phyloP scores from a whole-genome alignment of 2,329 filamentous ascomycete species.

The Cylindrodendrum hubeiense region DNA sequence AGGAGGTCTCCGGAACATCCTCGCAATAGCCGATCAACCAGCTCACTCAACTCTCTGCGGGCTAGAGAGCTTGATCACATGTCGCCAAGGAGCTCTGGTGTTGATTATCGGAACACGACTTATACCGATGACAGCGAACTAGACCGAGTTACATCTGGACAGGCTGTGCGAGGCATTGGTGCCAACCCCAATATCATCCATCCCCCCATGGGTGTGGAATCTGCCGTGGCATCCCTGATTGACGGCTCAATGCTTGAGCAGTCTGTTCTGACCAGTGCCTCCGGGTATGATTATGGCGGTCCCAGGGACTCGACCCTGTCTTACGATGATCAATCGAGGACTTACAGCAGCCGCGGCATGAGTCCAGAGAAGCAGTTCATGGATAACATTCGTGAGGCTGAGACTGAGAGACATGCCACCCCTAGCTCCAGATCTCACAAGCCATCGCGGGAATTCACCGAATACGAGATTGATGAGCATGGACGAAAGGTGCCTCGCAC shows the following conservation, averaged over 20 bases:
- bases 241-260: conserved; percentile 78
- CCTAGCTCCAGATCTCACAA: conserved; percentile 53
- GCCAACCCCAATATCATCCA: conserved; percentile 84
- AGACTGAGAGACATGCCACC: conserved; percentile 56
- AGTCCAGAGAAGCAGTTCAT: conserved; percentile 59
- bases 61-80: conserved; percentile 67
- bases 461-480: conserved; percentile 71
- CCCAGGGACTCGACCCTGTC: conserved; percentile 54
- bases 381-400: conserved; percentile 53
- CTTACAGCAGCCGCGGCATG: conserved; percentile 49
- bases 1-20: conserved; percentile 63
- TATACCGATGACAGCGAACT: conserved; percentile 68
- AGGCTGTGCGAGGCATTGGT: conserved; percentile 77
- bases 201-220: conserved; percentile 81
- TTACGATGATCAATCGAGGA: conserved; percentile 47
- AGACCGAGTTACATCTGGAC: conserved; percentile 72
- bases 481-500: conserved; percentile 65
- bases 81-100: conserved; percentile 64
- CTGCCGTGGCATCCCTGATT: conserved; percentile 87
- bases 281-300: conserved; percentile 61
- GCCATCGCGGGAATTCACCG: conserved; percentile 61
- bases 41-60: conserved; percentile 53
- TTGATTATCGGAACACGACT: conserved; percentile 66
- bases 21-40: conserved; percentile 50
- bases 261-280: conserved; percentile 76